These are phyloP conservation scores for Umbilicus rupestris DNA, from an alignment of 164 flowering plant species.

Conservation along the genomic window DNA sequence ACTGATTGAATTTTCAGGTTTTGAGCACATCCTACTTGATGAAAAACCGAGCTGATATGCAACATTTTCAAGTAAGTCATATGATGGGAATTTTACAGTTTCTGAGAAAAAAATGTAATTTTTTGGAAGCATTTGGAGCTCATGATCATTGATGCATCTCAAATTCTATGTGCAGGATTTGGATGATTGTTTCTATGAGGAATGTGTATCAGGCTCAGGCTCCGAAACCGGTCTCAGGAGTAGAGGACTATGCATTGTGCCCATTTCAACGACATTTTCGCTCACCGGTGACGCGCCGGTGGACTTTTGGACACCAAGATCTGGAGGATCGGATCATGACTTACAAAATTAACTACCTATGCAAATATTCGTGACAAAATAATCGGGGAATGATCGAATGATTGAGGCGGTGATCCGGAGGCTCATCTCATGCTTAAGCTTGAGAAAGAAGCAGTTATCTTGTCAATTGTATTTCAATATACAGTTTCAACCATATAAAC, in stretches of 20 bases:
- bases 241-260: slow-evolving; percentile 6
- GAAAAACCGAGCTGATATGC: not conserved
- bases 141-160: not conserved
- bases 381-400: not conserved
- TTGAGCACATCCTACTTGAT: not conserved
- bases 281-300: not conserved
- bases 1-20: slow-evolving; percentile 5
- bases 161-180: not conserved
- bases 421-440: not conserved
- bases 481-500: too few relatives aligned
- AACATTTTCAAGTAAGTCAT: slow-evolving; percentile 6
- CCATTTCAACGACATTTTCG: not conserved
- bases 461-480: not conserved
- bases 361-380: not conserved
- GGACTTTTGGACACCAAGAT: not conserved
- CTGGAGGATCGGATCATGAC: not conserved
- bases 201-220: not conserved
- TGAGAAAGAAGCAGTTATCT: not conserved
- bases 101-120: not conserved
- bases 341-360: not conserved
- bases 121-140: not conserved
- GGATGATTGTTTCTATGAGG: not conserved
- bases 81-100: too few relatives aligned
- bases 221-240: not conserved
- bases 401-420: too few relatives aligned